These are phyloP conservation scores for Podila epicladia DNA, from an alignment of 192 early-diverging fungal genomes.

Conservation along the genomic window DNA sequence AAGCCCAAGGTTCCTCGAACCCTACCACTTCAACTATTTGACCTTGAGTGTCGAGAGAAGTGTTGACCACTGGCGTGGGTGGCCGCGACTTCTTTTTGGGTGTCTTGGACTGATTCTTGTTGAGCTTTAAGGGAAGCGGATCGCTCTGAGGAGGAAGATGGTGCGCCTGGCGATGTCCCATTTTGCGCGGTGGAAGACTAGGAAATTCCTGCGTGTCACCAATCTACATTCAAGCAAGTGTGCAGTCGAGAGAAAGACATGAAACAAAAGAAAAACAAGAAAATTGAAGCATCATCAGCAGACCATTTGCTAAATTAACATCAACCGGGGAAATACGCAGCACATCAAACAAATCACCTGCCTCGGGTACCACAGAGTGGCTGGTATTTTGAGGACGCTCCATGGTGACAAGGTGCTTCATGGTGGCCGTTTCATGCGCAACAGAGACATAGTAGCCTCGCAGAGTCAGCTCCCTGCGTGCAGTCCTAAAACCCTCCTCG, in stretches of 20 bases:
- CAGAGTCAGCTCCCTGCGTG: slow-evolving; percentile 28
- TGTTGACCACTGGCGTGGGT: too few relatives aligned
- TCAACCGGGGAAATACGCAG: neutral
- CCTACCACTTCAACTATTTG: too few relatives aligned
- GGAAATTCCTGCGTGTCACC: slow-evolving; percentile 37
- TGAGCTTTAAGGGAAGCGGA: too few relatives aligned
- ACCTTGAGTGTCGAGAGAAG: too few relatives aligned
- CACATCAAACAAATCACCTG: neutral
- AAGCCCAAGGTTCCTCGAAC: too few relatives aligned
- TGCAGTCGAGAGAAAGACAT: too few relatives aligned
- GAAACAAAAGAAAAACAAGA: neutral
- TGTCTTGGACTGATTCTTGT: too few relatives aligned
- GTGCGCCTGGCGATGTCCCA: neutral
- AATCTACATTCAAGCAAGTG: slow-evolving; percentile 3
- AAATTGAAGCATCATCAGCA: neutral
- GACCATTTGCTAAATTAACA: neutral
- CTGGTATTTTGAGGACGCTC: neutral
- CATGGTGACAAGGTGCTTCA: slow-evolving; percentile 22
- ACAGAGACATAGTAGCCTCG: slow-evolving; percentile 43
- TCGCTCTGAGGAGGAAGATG: neutral
- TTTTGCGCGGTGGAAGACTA: slow-evolving; percentile 14
- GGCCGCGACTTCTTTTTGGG: too few relatives aligned
- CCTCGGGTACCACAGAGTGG: slow-evolving; percentile 25
- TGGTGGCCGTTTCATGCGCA: slow-evolving; percentile 37
- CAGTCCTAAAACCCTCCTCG: slow-evolving; percentile 31